Percentiles rank a stretch among this genome's conserved stretches.
Evolutionary conservation across 179 eudicot genomes (phyloP).

Genomic region (Drosera spatulata): DNA sequence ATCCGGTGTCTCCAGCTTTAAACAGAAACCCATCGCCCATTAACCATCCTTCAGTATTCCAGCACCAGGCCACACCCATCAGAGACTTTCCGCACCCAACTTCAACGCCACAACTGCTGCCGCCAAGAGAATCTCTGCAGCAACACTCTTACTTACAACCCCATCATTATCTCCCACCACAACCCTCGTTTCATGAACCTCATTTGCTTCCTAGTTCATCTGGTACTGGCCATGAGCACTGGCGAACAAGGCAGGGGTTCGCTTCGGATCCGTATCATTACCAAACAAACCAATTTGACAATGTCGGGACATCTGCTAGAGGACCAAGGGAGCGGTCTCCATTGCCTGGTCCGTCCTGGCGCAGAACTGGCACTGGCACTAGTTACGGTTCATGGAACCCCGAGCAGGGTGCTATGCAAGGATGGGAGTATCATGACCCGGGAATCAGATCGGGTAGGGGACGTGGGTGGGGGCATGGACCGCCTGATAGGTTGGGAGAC

Average conservation of each 20-base stretch:
- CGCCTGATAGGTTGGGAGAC: neutral
- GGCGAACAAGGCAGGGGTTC: conserved; percentile 24
- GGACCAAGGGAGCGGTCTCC: neutral
- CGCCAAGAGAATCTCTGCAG: conserved; percentile 6
- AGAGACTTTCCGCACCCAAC: conserved; percentile 2
- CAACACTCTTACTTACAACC: conserved; percentile 4
- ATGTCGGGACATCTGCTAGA: neutral
- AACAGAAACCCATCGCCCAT: conserved; percentile 10
- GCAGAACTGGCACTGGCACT: neutral
- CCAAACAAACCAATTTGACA: neutral
- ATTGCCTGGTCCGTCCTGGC: neutral
- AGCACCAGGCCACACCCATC: conserved; percentile 1
- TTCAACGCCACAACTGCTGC: conserved; percentile 1
- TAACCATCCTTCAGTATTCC: conserved; percentile 1
- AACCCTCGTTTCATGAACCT: conserved; percentile 11
- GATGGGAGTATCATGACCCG: neutral
- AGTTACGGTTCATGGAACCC: neutral
- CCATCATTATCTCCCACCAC: conserved; percentile 1
- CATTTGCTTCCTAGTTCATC: neutral
- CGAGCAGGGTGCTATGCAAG: neutral
- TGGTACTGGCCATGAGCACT: conserved; percentile 7
- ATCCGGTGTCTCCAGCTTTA: conserved; percentile 1
- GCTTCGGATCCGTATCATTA: conserved; percentile 14
- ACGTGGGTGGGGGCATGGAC: neutral
- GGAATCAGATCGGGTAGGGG: neutral